Evolutionary conservation across 345 rosid species (phyloP).

Genomic region (Streptanthus diversifolius): DNA sequence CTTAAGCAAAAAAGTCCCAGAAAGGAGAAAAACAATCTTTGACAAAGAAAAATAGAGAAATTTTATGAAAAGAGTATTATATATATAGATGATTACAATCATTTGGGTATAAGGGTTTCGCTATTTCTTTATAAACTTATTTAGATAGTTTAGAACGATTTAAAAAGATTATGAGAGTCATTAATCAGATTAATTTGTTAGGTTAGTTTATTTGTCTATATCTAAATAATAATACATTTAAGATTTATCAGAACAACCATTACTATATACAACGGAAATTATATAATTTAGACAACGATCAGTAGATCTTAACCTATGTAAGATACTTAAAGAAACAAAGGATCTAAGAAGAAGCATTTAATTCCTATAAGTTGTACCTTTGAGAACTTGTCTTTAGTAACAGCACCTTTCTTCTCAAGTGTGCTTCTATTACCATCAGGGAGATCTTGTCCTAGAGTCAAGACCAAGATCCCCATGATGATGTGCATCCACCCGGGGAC

Average conservation of each 20-base stretch:
- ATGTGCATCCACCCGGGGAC: slow-evolving; percentile 68
- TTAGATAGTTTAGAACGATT: no score
- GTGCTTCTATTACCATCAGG: slow-evolving; percentile 79
- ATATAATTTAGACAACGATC: slow-evolving; percentile 1
- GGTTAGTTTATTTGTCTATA: background rate
- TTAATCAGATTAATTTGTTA: background rate
- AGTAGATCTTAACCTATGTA: background rate
- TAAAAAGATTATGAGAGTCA: background rate
- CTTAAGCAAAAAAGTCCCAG: background rate
- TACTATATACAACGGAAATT: background rate
- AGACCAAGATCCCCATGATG: slow-evolving; percentile 67
- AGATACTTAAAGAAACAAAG: background rate
- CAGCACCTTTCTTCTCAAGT: slow-evolving; percentile 68
- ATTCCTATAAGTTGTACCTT: slow-evolving; percentile 43
- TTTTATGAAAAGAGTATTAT: background rate
- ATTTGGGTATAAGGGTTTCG: background rate
- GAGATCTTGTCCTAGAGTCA: slow-evolving; percentile 84
- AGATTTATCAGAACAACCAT: background rate
- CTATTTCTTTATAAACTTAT: background rate
- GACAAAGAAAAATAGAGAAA: background rate
- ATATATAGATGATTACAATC: background rate
- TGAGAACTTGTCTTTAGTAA: slow-evolving; percentile 67
- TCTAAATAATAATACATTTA: background rate
- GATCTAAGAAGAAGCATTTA: slow-evolving; percentile 13
- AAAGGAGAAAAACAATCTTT: background rate